Base-by-base conservation (phyloP, 768 basidiomycete species). In the Tricholoma matsutake region DNA sequence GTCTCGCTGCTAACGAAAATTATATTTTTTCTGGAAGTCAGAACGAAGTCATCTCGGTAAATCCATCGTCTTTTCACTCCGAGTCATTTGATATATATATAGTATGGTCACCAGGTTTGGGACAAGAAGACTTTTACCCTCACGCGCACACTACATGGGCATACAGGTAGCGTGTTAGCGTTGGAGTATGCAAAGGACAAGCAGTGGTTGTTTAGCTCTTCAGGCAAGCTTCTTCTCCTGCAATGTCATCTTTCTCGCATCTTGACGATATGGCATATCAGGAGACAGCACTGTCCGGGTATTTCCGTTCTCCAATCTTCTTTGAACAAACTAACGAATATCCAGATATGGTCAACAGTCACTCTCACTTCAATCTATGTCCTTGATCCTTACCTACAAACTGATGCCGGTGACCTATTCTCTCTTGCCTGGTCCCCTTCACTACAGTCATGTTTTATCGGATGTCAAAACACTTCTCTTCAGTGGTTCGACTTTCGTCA, bases 391-490 rank as follows among this genome's bases (percentile, higher is more conserved):
- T 89, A 91, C 67, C 76, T 86, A 45, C 93, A 94, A 65, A 86
- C 85, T 2, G 87, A 86, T 29, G 86, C 94, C 4, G 94, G 94
- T 20, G 94, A 96, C 69, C 81, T 96, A 31, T 96, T 92, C 75
- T 93, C 90, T 37, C 78, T 96, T 0, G 83, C 84, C 0, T 97
- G 91, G 91, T 88, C 85, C 7, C 79, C 86, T 1, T 68, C 78
- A 20, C 75, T 86, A 25, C 86, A 86, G 60, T 89, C 88, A 0
- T 76, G 96, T 31, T 96, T 89, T 71, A 79, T 96, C 35, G 95
- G 95, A 22, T 95, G 93, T 69, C 92, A 97, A 73, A 92, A 94
- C 70, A 95, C 95, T 1, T 95, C 93, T 11, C 79, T 97, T 29
- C 93, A 97, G 68, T 97, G 93, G 93, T 86, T 88, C 70, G 76